phyloP scores from a whole-genome alignment of 225 moss, liverwort and hornwort genomes.

The Straminergon stramineum region DNA sequence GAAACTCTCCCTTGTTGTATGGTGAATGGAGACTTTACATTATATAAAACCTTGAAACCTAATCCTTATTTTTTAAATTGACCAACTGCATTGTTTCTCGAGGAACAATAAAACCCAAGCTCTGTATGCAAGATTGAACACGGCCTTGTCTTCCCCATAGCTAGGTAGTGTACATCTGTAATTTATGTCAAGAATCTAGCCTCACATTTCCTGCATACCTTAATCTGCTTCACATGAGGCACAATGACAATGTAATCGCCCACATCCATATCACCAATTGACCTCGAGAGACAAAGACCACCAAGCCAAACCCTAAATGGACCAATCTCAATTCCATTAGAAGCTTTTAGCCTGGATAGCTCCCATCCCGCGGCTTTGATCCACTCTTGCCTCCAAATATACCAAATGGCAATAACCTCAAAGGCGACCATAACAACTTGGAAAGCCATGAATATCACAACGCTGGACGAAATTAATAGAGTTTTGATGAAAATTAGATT shows the following conservation, averaged over 20 bases:
- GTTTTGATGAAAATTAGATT: not conserved
- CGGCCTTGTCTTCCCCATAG: not conserved
- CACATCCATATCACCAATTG: constrained; percentile 67
- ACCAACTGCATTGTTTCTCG: not conserved
- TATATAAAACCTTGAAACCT: not conserved
- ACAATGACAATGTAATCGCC: constrained; percentile 66
- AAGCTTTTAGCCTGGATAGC: not conserved
- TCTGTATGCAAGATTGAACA: not conserved
- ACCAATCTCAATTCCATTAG: constrained; percentile 25
- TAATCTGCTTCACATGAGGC: constrained; percentile 68
- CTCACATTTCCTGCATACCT: not conserved
- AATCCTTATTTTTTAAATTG: too few relatives aligned
- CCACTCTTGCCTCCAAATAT: constrained; percentile 1
- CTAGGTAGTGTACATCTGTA: not conserved
- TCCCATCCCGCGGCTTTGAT: constrained; percentile 7
- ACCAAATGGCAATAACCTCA: not conserved
- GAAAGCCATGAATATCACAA: not conserved
- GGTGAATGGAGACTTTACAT: not conserved
- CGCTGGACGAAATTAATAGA: not conserved
- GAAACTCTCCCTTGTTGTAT: not conserved
- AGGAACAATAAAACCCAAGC: not conserved
- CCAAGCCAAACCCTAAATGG: constrained; percentile 73
- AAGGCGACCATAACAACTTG: not conserved
- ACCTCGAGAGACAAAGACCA: constrained; percentile 66
- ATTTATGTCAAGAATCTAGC: not conserved